Conservation (phyloP, 2,329 filamentous ascomycete species). For the Colletotrichum simmondsii region DNA sequence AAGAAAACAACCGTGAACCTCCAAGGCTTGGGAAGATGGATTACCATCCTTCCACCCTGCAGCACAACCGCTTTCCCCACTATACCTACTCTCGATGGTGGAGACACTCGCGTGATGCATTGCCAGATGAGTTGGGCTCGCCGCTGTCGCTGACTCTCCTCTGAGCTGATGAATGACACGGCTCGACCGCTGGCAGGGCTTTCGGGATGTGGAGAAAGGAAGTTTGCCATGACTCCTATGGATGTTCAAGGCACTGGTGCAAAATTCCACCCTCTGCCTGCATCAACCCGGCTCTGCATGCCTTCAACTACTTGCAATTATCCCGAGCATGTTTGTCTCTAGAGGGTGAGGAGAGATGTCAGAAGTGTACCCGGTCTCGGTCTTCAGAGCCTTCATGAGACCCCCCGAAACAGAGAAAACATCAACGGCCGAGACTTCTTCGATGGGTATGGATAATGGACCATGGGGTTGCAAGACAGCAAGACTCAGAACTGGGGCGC, state of each 20-base stretch:
- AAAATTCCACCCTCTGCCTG: not conserved
- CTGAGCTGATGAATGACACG: not conserved
- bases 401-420: not conserved
- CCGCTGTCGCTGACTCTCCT: not conserved
- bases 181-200: not conserved
- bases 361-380: not conserved
- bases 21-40: too few species aligned
- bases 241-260: not conserved
- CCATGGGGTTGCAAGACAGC: slow-evolving; percentile 3
- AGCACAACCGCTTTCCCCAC: not conserved
- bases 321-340: not conserved
- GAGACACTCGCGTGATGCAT: slow-evolving; percentile 21
- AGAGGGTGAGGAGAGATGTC: not conserved
- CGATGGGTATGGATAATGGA: not conserved
- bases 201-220: slow-evolving; percentile 15
- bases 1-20: not conserved
- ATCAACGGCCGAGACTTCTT: slow-evolving; percentile 3
- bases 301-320: not conserved
- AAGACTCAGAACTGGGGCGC: not conserved
- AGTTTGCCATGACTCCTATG: not conserved
- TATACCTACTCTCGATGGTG: not conserved
- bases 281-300: not conserved
- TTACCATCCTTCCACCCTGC: not conserved
- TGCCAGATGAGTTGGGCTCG: slow-evolving; percentile 3
- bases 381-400: not conserved